Evolutionary conservation across 495 filamentous ascomycete species (phyloP).

Genomic region (Penicillium cosmopolitanum): DNA sequence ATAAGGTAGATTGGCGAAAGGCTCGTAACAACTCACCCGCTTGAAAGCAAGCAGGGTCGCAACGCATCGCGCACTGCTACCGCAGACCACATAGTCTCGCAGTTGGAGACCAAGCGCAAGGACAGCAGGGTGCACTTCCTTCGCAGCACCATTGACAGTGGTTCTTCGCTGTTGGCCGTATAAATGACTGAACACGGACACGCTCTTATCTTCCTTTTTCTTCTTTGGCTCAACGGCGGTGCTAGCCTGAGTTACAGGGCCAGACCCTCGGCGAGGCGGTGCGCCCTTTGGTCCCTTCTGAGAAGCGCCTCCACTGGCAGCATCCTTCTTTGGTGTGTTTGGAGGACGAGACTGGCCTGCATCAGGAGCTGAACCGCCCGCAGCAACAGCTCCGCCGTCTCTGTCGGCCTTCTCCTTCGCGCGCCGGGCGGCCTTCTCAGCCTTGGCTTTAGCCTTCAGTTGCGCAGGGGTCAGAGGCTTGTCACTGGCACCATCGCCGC

Average conservation of each 20-base stretch:
- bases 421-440: conserved; percentile 75
- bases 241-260: conserved; percentile 43
- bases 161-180: conserved; percentile 74
- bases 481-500: conserved; percentile 25
- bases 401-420: conserved; percentile 60
- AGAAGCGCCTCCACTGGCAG: conserved; percentile 26
- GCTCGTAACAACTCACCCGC: conserved; percentile 57
- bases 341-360: conserved; percentile 26
- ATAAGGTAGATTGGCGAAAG: not conserved
- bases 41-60: conserved; percentile 89
- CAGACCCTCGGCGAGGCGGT: conserved; percentile 37
- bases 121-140: conserved; percentile 90
- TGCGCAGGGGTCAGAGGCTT: conserved; percentile 66
- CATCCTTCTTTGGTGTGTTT: conserved; percentile 52
- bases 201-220: conserved; percentile 68
- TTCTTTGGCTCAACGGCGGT: conserved; percentile 40
- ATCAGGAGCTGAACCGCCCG: conserved; percentile 27
- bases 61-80: conserved; percentile 86
- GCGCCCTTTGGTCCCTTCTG: conserved; percentile 47
- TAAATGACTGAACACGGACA: conserved; percentile 82
- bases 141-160: conserved; percentile 72
- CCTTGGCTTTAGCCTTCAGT: conserved; percentile 76
- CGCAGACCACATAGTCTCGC: conserved; percentile 84
- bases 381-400: conserved; percentile 36
- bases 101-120: conserved; percentile 87